Evolutionary conservation across 2,329 filamentous ascomycete genomes (phyloP), one percentile per base, ranked within the genome.

Genomic region (Colletotrichum sp.): DNA sequence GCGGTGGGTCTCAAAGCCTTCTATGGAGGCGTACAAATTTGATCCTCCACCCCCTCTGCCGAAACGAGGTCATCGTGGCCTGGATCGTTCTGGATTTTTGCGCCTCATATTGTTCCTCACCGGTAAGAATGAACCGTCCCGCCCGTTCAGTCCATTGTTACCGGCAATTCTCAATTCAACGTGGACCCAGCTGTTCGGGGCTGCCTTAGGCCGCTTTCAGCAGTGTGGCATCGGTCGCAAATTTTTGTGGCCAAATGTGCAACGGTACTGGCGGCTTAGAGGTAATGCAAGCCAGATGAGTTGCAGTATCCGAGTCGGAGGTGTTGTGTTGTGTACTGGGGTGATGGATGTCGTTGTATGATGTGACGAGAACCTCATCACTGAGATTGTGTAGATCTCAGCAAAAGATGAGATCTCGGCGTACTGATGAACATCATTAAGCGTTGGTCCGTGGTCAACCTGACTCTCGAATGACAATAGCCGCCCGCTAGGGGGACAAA

Each of bases 1-100:
- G 60, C 44, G 28, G 71, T 68, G 70, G 74, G 64, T 39, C 70
- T 52, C 39, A 5, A 65, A 76, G 65, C 55, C 16, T 73, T 74
- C 49, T 73, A 63, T 68, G 64, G 64, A 65, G 70, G 34, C 63
- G 49, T 59, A 21, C 68, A 34, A 34, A 65, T 28, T 49, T n/a
- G 34, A 57, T 32, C 44, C 66, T 49, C 32, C 12, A 64, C 28
- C 18, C 21, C 18, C 49, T 57, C 24, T 34, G n/a, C 60, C 26
- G 65, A 36, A n/a, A 63, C 55, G 66, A 44, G 39, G 65, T 44
- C 66, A 73, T 64, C 65, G 66, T 65, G 57, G 68, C 34, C 68
- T 63, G 30, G 65, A 64, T 12, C 32, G 44, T 30, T 71, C 72
- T 71, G 34, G 67, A 65, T 44, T n/a, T 55, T 52, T n/a, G 26